A percentile compares a stretch with the other conserved stretches of the same genome.
phyloP scores from a whole-genome alignment of 2,329 filamentous ascomycete species.

The Alternaria sp. region DNA sequence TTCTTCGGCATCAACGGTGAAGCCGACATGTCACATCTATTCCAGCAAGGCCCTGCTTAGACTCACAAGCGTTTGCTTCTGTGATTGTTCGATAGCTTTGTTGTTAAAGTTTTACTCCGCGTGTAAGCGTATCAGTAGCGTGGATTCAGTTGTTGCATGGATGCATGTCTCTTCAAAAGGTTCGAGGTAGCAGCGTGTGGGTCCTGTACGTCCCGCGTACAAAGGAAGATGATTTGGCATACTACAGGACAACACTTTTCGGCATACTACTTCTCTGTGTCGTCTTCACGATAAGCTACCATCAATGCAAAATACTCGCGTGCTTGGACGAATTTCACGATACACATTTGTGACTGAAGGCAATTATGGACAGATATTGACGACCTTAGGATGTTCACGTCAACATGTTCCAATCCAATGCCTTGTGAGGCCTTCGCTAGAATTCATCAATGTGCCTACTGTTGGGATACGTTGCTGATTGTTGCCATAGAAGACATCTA shows the following conservation, averaged over 20 bases:
- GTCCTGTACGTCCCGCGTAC: background rate
- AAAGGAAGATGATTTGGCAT: background rate
- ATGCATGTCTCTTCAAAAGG: background rate
- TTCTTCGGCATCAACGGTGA: conserved; percentile 40
- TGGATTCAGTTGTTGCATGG: background rate
- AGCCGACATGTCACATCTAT: conserved; percentile 35
- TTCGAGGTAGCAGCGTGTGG: background rate
- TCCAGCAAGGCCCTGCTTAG: conserved; percentile 29
- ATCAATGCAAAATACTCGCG: background rate
- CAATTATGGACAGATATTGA: background rate
- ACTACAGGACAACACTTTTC: background rate
- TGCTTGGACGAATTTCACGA: background rate
- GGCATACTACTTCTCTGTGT: background rate
- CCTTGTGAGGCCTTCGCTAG: background rate
- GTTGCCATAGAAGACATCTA: background rate
- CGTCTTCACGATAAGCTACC: background rate
- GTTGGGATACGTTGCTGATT: background rate
- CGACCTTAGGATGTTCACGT: background rate
- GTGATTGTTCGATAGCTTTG: background rate
- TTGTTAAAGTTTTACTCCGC: background rate
- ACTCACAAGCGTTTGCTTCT: background rate
- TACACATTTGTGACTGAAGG: background rate
- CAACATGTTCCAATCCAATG: background rate
- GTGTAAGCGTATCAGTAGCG: conserved; percentile 1
- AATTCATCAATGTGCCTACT: background rate